Evolutionary conservation across 1,139 yeast species (phyloP), one percentile per base, ranked within the genome.

Genomic region (Ogataea hybrid): DNA sequence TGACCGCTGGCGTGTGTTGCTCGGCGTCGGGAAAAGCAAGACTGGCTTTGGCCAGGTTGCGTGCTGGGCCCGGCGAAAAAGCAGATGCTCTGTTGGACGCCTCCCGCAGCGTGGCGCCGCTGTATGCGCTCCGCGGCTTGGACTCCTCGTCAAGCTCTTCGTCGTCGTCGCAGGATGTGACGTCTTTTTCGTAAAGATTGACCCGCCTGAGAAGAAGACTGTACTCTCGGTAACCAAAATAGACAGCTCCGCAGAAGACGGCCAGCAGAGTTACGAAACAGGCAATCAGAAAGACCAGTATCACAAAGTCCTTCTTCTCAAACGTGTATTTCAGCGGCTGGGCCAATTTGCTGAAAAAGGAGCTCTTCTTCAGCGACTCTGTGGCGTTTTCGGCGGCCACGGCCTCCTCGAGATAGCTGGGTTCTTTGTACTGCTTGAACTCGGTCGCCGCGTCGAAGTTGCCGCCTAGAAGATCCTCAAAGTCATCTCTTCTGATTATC

Each of bases 251-350:
- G 14, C 35, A 15, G 25, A 49, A 44, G 11, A 43, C 42, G 17
- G 39, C 34, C 25, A 49, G 18, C 22, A 49, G 35, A 11, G 32
- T 22, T 28, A 44, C 28, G 30, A 49, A 49, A 18, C 50, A 45
- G 5, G 27, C 42, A 22, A 41, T 28, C 15, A 49, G 37, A 25
- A 49, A 49, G 18, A 43, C 23, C 9, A 40, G 32, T n/a, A 45
- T 39, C 27, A 42, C 39, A n/a, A 43, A 39, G 32, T 49, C 52
- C 41, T 44, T 49, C 31, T 32, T 32, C 32, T 42, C 50, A 16
- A 44, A 37, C 27, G 46, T 35, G 29, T 41, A 38, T n/a, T 39
- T 36, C 16, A 48, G 39, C 25, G 46, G 45, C 32, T 44, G 37
- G 6, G 45, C 42, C 23, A 43, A 14, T 30, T 46, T 42, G 37